These are phyloP conservation scores for Arxiozyma heterogenica DNA, from an alignment of 1,139 yeast genomes.

Conservation along the genomic window DNA sequence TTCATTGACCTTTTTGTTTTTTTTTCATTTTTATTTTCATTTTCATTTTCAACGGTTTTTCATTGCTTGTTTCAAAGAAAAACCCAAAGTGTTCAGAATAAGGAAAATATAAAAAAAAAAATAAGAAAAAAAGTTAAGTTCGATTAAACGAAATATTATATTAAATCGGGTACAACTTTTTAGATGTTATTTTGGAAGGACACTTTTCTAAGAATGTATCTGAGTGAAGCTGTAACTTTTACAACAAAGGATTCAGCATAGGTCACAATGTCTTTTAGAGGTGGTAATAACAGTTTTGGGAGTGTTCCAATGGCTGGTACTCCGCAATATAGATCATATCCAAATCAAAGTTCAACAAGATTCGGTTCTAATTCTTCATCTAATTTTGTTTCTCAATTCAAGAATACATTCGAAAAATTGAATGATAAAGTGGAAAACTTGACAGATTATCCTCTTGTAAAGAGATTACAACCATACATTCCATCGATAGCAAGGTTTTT, in stretches of 20 bases:
- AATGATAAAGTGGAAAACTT: constrained; percentile 4
- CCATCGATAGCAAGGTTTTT: constrained; percentile 85
- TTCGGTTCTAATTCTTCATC: neutral
- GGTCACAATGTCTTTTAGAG: constrained; percentile 5
- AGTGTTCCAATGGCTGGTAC: constrained; percentile 3
- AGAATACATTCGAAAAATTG: constrained; percentile 2
- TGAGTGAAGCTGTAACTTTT: neutral
- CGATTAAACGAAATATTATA: too few species aligned
- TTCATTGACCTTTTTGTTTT: neutral
- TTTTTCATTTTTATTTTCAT: too few species aligned
- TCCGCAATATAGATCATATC: constrained; percentile 3
- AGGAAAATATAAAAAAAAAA: neutral
- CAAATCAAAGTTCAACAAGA: neutral
- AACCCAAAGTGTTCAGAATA: neutral
- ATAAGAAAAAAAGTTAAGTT: too few species aligned
- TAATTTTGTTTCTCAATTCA: neutral
- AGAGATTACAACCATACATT: constrained; percentile 52
- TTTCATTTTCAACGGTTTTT: neutral
- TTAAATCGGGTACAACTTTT: too few species aligned
- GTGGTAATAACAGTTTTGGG: constrained; percentile 1
- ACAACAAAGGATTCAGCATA: neutral
- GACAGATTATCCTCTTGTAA: constrained; percentile 12
- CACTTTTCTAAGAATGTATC: neutral
- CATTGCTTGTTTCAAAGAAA: neutral
- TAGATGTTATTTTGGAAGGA: too few species aligned